Evolutionary conservation across 1,284 basidiomycete species (phyloP), one percentile per base, ranked within the genome.

Genomic region (Hymenochaete sp.): DNA sequence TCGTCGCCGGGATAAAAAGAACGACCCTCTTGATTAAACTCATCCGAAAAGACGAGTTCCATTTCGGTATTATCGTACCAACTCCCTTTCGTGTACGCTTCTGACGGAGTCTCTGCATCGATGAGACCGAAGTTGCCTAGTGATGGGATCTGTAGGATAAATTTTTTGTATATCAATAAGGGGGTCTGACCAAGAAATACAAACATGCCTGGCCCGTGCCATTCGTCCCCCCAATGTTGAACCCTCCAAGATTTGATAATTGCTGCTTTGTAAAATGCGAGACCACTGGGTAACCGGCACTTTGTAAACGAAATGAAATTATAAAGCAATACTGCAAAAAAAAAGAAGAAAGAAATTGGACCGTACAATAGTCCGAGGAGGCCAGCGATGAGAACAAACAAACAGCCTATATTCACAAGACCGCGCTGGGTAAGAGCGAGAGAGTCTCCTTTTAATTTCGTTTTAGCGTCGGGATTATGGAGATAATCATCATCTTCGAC

Each of bases 11-110:
- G 62, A 45, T 67, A 71, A 58, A 76, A 79, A 31, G 74, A 70
- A 18, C 79, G 66, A 0, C 78, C 78, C 5, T 75, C 72, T 28
- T 64, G 59, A 47, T 82, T 72, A 60, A 84, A 84, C 63, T 82
- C 81, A 58, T 82, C 80, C 1, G 76, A 80, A 58, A 78, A 83
- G 1, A 81, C 79, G 29, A 84, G 68, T 32, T 66, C 65, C 59
- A 66, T 68, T 8, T 62, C 49, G 2, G 48, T 38, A 13, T 62
- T 60, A 27, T 67, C 63, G 37, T 70, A 65, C n/a, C 48, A 45
- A 45, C 70, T 68, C 3, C 55, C 56, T 28, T 67, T 64, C 4
- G 64, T 67, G 50, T 67, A 64, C n/a, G 66, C 69, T 3, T 56
- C 55, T 11, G 55, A 22, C 1, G 76, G 76, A 1, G 77, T 79